phyloP scores from a whole-genome alignment of 1,139 yeast genomes.

The Arxiozyma slooffiae region DNA sequence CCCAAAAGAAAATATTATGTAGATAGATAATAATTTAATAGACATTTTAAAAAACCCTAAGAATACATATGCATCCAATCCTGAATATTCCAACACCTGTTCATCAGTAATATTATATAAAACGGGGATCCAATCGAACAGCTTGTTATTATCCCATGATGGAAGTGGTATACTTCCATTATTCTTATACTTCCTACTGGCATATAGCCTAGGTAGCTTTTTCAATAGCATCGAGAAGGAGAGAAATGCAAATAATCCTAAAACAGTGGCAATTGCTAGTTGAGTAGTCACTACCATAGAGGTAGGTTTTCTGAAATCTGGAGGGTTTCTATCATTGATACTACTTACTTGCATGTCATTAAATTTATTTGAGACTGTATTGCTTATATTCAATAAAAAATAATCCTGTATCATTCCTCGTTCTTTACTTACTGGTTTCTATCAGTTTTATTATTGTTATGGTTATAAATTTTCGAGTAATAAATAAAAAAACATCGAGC shows the following conservation, averaged over 20 bases:
- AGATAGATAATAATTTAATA: constrained; percentile 44
- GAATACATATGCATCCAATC: constrained; percentile 85
- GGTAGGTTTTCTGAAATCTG: constrained; percentile 36
- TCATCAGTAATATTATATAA: constrained; percentile 58
- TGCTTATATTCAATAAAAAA: no score
- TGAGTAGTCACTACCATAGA: constrained; percentile 41
- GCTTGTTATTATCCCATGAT: constrained; percentile 41
- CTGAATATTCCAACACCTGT: constrained; percentile 79
- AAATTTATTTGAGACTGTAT: not conserved
- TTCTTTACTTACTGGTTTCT: no score
- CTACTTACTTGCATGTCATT: not conserved
- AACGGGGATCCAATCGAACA: constrained; percentile 74
- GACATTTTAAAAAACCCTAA: constrained; percentile 68
- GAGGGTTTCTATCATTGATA: constrained; percentile 9
- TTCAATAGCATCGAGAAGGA: constrained; percentile 55
- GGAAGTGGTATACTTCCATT: constrained; percentile 29
- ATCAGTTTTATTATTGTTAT: no score
- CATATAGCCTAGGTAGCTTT: constrained; percentile 63
- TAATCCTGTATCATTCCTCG: not conserved
- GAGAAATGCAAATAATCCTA: constrained; percentile 57
- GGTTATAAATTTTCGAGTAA: not conserved
- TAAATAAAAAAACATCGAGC: not conserved
- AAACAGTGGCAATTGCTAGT: constrained; percentile 46
- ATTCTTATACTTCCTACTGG: constrained; percentile 39
- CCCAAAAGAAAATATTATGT: constrained; percentile 47